Percentiles rank a stretch among this genome's conserved stretches.
These are phyloP conservation scores for Fusarium temperatum DNA, from an alignment of 2,329 filamentous ascomycete genomes.

Conservation along the genomic window DNA sequence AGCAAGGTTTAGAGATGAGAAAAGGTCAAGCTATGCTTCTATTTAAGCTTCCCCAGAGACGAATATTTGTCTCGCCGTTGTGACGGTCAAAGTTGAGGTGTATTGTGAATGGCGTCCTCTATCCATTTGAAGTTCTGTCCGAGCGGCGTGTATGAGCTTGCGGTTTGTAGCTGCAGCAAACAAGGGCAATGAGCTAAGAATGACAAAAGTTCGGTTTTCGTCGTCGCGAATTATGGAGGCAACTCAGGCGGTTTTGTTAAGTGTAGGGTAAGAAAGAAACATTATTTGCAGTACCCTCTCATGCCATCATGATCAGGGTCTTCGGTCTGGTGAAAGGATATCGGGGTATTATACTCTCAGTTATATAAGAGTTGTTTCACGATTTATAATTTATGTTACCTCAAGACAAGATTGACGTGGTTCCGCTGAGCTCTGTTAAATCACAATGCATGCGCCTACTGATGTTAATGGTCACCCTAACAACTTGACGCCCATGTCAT, in stretches of 20 bases:
- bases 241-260: fast-evolving
- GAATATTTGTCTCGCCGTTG: fast-evolving
- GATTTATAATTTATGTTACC: no score
- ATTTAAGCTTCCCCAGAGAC: not conserved
- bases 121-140: fast-evolving
- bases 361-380: fast-evolving
- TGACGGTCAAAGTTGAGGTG: fast-evolving
- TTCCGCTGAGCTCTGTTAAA: no score
- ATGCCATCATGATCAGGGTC: not conserved
- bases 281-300: no score
- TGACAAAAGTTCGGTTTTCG: fast-evolving
- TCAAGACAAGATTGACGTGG: no score
- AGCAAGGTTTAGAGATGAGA: not conserved
- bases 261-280: not conserved
- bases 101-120: no score
- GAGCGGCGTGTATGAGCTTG: fast-evolving
- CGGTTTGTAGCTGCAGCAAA: fast-evolving
- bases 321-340: not conserved
- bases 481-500: fast-evolving
- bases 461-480: fast-evolving
- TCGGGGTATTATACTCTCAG: fast-evolving
- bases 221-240: not conserved
- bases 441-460: no score
- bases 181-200: not conserved
- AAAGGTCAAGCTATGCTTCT: not conserved